Percentiles rank a stretch among this genome's conserved stretches.
Conservation (phyloP, 2,329 filamentous ascomycete species). For the Cryoendolithus antarcticus region DNA sequence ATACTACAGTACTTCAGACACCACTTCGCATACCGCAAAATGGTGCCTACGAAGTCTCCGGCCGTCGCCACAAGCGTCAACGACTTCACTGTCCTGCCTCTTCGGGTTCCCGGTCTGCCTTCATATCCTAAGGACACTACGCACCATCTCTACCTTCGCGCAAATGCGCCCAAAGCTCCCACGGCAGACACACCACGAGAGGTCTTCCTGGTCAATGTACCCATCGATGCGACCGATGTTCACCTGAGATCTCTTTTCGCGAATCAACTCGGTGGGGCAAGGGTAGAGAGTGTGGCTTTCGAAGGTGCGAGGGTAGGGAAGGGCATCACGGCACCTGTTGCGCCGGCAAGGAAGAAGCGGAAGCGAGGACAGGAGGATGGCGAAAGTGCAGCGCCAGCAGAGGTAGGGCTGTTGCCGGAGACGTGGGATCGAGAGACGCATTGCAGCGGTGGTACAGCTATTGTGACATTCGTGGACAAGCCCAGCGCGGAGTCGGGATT, state of each 20-base stretch:
- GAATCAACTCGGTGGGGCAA: conserved; percentile 59
- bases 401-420: conserved; percentile 44
- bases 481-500: conserved; percentile 64
- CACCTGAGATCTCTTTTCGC: conserved; percentile 68
- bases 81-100: conserved; percentile 58
- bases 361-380: conserved; percentile 35
- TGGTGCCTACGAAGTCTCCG: conserved; percentile 8
- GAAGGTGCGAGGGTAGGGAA: conserved; percentile 45
- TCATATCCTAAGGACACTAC: conserved; percentile 50
- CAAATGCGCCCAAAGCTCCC: conserved; percentile 67
- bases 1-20: too few relatives aligned
- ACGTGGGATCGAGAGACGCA: conserved; percentile 63
- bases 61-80: conserved; percentile 27
- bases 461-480: conserved; percentile 74
- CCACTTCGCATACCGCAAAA: conserved; percentile 2
- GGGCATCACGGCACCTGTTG: conserved; percentile 21
- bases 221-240: conserved; percentile 65
- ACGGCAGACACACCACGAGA: conserved; percentile 63
- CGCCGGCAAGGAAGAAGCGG: conserved; percentile 39
- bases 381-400: conserved; percentile 36
- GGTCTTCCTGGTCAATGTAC: conserved; percentile 83
- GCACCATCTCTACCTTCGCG: conserved; percentile 80
- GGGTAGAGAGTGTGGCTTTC: conserved; percentile 68
- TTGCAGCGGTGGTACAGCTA: conserved; percentile 62
- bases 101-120: conserved; percentile 52